A percentile compares a stretch with the other conserved stretches of the same genome.
phyloP scores from a whole-genome alignment of 2,329 filamentous ascomycete genomes.

The Fusarium marasasianum region DNA sequence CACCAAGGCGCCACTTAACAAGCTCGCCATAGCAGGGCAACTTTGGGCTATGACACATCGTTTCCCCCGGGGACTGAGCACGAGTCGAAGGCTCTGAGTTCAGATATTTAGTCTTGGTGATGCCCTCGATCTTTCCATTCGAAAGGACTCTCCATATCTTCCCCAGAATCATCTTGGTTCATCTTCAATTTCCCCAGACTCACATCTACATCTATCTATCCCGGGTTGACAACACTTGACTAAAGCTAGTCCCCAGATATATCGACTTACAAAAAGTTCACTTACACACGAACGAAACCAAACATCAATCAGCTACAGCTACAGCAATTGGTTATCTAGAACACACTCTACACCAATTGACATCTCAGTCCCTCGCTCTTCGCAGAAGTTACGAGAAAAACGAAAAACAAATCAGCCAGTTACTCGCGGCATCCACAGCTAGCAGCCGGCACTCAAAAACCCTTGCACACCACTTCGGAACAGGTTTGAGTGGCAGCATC shows the following conservation, averaged over 20 bases:
- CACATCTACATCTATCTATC: constrained; percentile 1
- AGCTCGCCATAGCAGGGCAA: constrained; percentile 42
- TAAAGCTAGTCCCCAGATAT: constrained; percentile 19
- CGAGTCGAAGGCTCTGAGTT: constrained; percentile 24
- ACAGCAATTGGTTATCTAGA: background rate
- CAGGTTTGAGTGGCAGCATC: constrained; percentile 22
- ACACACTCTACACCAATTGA: constrained; percentile 22
- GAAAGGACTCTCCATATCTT: constrained; percentile 36
- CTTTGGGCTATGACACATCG: constrained; percentile 43
- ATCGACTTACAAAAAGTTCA: constrained; percentile 23
- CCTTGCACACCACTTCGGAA: constrained; percentile 30
- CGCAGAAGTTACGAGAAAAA: constrained; percentile 9
- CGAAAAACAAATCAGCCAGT: constrained; percentile 19
- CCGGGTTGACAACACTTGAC: constrained; percentile 12
- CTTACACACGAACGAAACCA: constrained; percentile 23
- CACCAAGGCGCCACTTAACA: constrained; percentile 42
- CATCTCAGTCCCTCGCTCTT: constrained; percentile 7
- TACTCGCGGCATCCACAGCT: constrained; percentile 18
- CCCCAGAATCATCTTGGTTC: constrained; percentile 26
- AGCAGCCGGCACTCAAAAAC: constrained; percentile 23
- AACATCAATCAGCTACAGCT: background rate
- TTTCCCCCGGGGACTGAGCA: constrained; percentile 34
- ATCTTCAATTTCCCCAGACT: constrained; percentile 34
- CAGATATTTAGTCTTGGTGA: constrained; percentile 42
- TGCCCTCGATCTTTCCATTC: constrained; percentile 33